phyloP scores from a whole-genome alignment of 305 asterid genomes.

The Fraxinus platypoda region DNA sequence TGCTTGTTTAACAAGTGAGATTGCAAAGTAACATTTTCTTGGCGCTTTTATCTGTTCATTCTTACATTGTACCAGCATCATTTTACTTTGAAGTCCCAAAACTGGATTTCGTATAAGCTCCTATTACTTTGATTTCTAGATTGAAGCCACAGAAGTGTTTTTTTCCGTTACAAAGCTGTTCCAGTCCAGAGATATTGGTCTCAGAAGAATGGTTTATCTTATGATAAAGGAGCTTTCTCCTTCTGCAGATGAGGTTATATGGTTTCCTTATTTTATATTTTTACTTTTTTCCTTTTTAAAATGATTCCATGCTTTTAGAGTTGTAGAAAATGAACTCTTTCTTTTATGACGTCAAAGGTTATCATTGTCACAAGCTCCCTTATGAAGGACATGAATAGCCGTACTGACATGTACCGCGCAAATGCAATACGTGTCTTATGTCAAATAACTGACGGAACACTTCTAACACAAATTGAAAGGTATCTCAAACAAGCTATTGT shows the following conservation, averaged over 20 bases:
- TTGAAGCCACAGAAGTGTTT: constrained; percentile 91
- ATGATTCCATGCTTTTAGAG: constrained; percentile 14
- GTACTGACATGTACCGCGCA: constrained; percentile 94
- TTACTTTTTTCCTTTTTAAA: background rate
- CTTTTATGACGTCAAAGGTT: constrained; percentile 52
- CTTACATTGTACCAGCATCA: background rate
- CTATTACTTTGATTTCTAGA: constrained; percentile 33
- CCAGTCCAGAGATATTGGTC: constrained; percentile 82
- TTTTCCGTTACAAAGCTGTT: constrained; percentile 92
- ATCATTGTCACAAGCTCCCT: constrained; percentile 95
- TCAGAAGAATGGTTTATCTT: constrained; percentile 96
- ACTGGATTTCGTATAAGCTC: background rate
- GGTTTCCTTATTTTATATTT: constrained; percentile 10
- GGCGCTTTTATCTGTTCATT: background rate
- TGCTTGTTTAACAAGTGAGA: background rate
- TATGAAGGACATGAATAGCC: constrained; percentile 98
- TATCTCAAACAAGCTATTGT: constrained; percentile 96
- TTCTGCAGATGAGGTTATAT: constrained; percentile 79
- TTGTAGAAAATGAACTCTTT: constrained; percentile 28
- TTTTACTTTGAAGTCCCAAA: background rate
- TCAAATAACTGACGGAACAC: constrained; percentile 87
- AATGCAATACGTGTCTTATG: constrained; percentile 95
- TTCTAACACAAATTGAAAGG: constrained; percentile 88
- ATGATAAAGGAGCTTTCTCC: constrained; percentile 93
- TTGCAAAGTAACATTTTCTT: background rate